Percentiles rank a stretch among this genome's conserved stretches.
Conservation (phyloP, 2,329 filamentous ascomycete genomes). For the Thermothelomyces thermophilus region DNA sequence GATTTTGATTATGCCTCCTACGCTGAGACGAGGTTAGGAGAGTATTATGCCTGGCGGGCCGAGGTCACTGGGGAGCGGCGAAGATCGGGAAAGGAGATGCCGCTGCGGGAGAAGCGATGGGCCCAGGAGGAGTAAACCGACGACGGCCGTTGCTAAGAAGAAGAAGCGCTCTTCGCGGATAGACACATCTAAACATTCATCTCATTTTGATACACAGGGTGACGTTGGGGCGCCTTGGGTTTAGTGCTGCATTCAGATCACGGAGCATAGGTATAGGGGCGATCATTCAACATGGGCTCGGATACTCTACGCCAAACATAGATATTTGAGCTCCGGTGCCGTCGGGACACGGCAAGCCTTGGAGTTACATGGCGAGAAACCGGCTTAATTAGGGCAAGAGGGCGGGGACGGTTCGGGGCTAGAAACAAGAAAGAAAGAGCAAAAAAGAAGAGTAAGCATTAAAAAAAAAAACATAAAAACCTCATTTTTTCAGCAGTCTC, state of each 20-base stretch:
- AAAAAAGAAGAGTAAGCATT: not conserved
- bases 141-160: not conserved
- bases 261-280: conserved; percentile 16
- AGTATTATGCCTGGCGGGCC: conserved; percentile 89
- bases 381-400: not conserved
- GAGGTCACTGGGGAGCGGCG: conserved; percentile 59
- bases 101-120: conserved; percentile 77
- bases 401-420: not conserved
- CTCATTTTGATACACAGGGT: not conserved
- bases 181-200: not conserved
- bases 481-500: conserved; percentile 18
- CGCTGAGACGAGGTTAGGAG: conserved; percentile 75
- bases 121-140: conserved; percentile 41
- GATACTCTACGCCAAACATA: conserved; percentile 5
- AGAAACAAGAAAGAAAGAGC: not conserved
- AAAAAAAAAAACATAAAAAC: not conserved
- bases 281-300: conserved; percentile 26
- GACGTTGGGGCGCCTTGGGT: not conserved
- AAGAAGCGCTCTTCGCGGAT: not conserved
- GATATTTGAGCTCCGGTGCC: conserved; percentile 7
- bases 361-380: conserved; percentile 6
- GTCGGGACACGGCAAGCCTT: conserved; percentile 6
- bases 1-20: conserved; percentile 95
- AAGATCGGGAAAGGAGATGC: conserved; percentile 49
- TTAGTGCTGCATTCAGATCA: conserved; percentile 5